These are phyloP conservation scores for Volvox carteri DNA, from an alignment of 163 green algal species.

Conservation along the genomic window DNA sequence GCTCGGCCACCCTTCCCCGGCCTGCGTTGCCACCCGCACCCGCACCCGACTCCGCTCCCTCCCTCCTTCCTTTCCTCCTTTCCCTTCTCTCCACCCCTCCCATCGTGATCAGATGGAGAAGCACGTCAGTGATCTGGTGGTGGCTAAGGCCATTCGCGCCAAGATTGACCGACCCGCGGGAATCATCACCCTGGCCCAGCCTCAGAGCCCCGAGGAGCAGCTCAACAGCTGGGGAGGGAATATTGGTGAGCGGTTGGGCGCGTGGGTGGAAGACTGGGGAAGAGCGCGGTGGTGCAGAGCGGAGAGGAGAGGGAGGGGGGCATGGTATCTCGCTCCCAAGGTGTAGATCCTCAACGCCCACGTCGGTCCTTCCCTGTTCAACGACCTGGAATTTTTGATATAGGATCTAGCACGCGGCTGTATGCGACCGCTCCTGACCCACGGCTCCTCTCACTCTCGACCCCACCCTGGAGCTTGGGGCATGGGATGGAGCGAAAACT, in stretches of 20 bases:
- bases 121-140: constrained; percentile 93
- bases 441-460: no score
- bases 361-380: no score
- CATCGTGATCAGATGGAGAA: constrained; percentile 88
- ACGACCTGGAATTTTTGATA: no score
- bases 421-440: no score
- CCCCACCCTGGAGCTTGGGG: no score
- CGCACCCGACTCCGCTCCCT: background rate
- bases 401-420: no score
- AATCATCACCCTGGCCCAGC: constrained; percentile 79
- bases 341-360: no score
- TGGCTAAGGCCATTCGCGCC: constrained; percentile 85
- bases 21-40: background rate
- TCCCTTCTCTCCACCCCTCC: background rate
- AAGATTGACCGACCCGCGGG: constrained; percentile 95
- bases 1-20: no score
- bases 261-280: background rate
- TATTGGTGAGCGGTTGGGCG: constrained; percentile 71
- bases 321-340: no score
- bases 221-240: constrained; percentile 89
- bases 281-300: background rate
- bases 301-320: background rate
- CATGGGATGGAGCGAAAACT: no score
- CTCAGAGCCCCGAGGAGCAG: constrained; percentile 69
- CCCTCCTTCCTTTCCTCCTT: background rate